phyloP scores from a whole-genome alignment of 768 basidiomycete species.

The Naematelia encephala region DNA sequence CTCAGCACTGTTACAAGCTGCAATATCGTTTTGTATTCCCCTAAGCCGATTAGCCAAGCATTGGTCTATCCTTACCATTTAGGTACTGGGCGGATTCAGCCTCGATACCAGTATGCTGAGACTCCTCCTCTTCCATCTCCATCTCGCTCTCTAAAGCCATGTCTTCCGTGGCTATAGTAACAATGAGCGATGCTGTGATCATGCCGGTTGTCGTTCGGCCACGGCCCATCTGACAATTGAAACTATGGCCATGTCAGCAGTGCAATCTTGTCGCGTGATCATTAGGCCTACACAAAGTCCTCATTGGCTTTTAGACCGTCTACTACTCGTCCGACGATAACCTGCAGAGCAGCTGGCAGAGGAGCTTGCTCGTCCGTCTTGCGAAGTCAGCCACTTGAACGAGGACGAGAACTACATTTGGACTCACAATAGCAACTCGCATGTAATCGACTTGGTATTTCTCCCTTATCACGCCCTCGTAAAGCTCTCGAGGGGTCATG shows the following conservation, averaged over 20 bases:
- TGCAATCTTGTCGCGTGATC: not conserved
- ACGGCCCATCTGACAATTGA: slow-evolving; percentile 92
- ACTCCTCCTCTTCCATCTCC: slow-evolving; percentile 24
- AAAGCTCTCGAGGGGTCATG: slow-evolving; percentile 50
- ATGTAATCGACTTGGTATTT: slow-evolving; percentile 70
- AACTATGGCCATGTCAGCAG: slow-evolving; percentile 48
- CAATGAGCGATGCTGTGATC: slow-evolving; percentile 82
- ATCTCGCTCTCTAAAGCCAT: slow-evolving; percentile 31
- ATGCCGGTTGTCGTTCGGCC: slow-evolving; percentile 88
- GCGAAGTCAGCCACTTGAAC: not conserved
- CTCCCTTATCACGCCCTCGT: slow-evolving; percentile 45
- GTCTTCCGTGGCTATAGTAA: slow-evolving; percentile 55
- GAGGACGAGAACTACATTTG: not conserved
- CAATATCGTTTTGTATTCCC: slow-evolving; percentile 94
- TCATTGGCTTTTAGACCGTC: slow-evolving; percentile 57
- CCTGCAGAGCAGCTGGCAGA: slow-evolving; percentile 76
- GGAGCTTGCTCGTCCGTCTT: slow-evolving; percentile 98
- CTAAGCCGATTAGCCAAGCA: slow-evolving; percentile 53
- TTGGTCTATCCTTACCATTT: slow-evolving; percentile 60
- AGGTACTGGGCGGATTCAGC: slow-evolving; percentile 88
- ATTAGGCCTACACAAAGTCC: slow-evolving; percentile 51
- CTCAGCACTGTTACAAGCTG: slow-evolving; percentile 89
- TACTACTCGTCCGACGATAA: slow-evolving; percentile 70
- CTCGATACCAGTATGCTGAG: slow-evolving; percentile 52
- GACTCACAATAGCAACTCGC: slow-evolving; percentile 80